Conservation (phyloP, 768 basidiomycete species). For the Rhodotorula taiwanensis region DNA sequence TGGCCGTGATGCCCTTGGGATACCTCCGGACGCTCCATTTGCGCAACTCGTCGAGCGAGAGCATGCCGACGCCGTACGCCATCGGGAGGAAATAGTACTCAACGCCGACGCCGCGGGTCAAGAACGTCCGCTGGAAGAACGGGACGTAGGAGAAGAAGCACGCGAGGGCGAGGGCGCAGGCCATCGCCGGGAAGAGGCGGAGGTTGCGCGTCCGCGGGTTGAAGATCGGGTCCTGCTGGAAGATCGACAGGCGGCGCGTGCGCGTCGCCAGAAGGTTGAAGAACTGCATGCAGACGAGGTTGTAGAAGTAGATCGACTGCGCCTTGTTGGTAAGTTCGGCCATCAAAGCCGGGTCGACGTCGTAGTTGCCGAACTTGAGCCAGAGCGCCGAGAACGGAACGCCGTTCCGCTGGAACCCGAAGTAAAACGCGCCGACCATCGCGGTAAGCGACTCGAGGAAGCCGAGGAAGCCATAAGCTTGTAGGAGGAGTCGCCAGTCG, state of each 20-base stretch:
- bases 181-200: conserved; percentile 52
- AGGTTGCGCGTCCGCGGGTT: conserved; percentile 44
- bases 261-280: conserved; percentile 57
- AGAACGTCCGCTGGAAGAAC: conserved; percentile 50
- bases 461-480: conserved; percentile 58
- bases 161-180: conserved; percentile 49
- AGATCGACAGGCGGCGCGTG: conserved; percentile 53
- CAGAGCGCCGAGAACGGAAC: conserved; percentile 51
- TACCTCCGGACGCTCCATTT: conserved; percentile 43
- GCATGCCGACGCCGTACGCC: conserved; percentile 46
- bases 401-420: conserved; percentile 40
- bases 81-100: conserved; percentile 55
- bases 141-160: conserved; percentile 45
- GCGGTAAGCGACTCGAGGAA: conserved; percentile 51
- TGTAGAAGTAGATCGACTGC: conserved; percentile 54
- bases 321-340: conserved; percentile 47
- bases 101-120: conserved; percentile 50
- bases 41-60: conserved; percentile 44
- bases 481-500: conserved; percentile 52
- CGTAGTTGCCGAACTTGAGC: conserved; percentile 52
- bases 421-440: conserved; percentile 45
- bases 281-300: conserved; percentile 57
- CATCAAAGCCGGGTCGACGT: conserved; percentile 44
- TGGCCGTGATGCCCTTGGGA: conserved; percentile 42
- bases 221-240: conserved; percentile 53